These are phyloP conservation scores for Euphorbia pulcherrima DNA, from an alignment of 345 rosid genomes.

Conservation along the genomic window DNA sequence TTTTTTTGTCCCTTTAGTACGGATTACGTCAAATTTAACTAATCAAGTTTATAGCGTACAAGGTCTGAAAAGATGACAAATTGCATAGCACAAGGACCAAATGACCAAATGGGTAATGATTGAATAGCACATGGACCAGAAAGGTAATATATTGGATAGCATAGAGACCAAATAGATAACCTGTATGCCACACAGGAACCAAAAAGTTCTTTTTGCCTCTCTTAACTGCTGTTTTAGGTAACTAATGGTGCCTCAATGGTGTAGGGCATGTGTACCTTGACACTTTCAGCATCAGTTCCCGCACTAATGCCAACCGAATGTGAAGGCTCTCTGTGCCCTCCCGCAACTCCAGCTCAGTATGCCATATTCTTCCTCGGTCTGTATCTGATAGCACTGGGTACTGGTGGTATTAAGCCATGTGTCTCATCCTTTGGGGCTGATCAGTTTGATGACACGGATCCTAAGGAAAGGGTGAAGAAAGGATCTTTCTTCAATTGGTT, in stretches of 20 bases:
- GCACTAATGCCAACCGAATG: conserved; percentile 67
- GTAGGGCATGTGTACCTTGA: conserved; percentile 81
- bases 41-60: too few relatives aligned
- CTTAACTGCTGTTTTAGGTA: conserved; percentile 9
- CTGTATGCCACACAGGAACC: too few relatives aligned
- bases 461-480: conserved; percentile 68
- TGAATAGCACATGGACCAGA: too few relatives aligned
- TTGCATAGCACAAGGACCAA: too few relatives aligned
- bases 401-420: conserved; percentile 96
- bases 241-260: conserved; percentile 16
- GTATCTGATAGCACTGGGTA: conserved; percentile 81
- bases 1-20: too few relatives aligned
- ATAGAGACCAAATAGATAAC: too few relatives aligned
- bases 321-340: conserved; percentile 53
- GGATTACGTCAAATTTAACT: too few relatives aligned
- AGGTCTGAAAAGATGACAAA: too few relatives aligned
- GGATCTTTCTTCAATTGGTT: conserved; percentile 96
- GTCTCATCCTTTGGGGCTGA: conserved; percentile 95
- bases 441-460: conserved; percentile 88
- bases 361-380: conserved; percentile 79
- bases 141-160: too few relatives aligned
- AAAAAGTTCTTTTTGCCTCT: too few relatives aligned
- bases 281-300: conserved; percentile 81
- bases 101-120: too few relatives aligned
- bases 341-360: conserved; percentile 64